Conservation (phyloP, 352 stramenopile species). For the Thalassiosira ordinaria region DNA sequence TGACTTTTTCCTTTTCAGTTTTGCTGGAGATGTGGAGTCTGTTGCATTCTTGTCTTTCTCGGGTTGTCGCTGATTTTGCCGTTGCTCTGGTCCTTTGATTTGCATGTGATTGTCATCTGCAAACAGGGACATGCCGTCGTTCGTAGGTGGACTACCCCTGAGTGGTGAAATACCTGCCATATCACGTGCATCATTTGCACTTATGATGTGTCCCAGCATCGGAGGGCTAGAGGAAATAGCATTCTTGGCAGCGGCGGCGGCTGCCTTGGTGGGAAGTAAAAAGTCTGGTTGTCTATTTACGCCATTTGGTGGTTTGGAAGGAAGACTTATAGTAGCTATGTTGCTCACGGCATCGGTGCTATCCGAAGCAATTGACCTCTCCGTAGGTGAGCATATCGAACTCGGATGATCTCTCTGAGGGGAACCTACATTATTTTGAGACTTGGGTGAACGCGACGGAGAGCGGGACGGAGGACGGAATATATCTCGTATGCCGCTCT, state of each 20-base stretch:
- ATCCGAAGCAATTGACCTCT: constrained; percentile 15
- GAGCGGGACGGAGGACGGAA: constrained; percentile 2
- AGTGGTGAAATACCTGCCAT: no score
- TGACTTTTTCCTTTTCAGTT: constrained; percentile 13
- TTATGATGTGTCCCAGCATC: background rate
- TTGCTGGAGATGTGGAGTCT: background rate
- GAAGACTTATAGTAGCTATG: background rate
- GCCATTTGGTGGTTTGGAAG: no score
- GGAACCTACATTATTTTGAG: no score
- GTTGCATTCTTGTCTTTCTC: background rate
- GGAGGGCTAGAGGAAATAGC: no score
- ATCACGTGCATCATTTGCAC: no score
- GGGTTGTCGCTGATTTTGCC: background rate
- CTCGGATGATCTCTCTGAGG: no score
- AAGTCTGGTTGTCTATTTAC: no score
- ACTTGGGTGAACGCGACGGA: background rate
- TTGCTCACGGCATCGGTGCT: constrained; percentile 17
- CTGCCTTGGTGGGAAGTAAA: background rate
- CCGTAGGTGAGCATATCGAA: background rate
- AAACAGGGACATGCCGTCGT: background rate
- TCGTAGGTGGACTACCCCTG: no score
- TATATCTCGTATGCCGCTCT: background rate
- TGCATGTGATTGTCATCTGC: background rate
- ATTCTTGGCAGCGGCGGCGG: constrained; percentile 3
- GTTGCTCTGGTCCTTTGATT: no score